Evolutionary conservation across 257 asterid genomes (phyloP).

Genomic region (Oldenlandia corymbosa): DNA sequence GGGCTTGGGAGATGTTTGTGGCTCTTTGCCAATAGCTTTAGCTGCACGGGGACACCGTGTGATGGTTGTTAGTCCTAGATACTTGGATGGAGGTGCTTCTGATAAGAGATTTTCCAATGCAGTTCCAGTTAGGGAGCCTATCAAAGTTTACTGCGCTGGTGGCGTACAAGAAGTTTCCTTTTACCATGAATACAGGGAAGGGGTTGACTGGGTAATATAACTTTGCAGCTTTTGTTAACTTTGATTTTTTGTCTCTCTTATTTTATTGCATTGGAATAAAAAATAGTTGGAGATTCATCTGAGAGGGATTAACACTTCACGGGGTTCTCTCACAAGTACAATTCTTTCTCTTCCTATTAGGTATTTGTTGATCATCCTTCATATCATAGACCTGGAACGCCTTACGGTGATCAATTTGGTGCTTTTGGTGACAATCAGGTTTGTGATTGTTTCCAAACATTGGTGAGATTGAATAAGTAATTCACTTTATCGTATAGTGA

Average conservation of each 20-base stretch:
- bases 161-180: constrained; percentile 71
- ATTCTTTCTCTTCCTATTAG: constrained; percentile 33
- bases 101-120: constrained; percentile 58
- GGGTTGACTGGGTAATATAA: constrained; percentile 90
- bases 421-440: constrained; percentile 99
- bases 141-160: constrained; percentile 60
- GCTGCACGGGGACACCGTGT: constrained; percentile 89
- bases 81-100: constrained; percentile 50
- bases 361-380: constrained; percentile 88
- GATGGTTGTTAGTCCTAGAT: constrained; percentile 93
- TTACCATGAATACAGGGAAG: constrained; percentile 85
- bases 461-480: constrained; percentile 10
- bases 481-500: constrained; percentile 8
- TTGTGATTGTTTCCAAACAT: constrained; percentile 6
- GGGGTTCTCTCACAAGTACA: background rate
- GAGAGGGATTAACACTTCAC: background rate
- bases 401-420: constrained; percentile 84
- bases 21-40: constrained; percentile 85
- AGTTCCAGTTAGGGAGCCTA: constrained; percentile 38
- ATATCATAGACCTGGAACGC: constrained; percentile 87
- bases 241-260: background rate
- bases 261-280: background rate
- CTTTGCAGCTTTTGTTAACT: background rate
- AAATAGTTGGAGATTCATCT: background rate
- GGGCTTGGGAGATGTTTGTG: constrained; percentile 98